A percentile compares a stretch with the other conserved stretches of the same genome.
Conservation (phyloP, 2,329 filamentous ascomycete species). For the Pyricularia pennisetigena region DNA sequence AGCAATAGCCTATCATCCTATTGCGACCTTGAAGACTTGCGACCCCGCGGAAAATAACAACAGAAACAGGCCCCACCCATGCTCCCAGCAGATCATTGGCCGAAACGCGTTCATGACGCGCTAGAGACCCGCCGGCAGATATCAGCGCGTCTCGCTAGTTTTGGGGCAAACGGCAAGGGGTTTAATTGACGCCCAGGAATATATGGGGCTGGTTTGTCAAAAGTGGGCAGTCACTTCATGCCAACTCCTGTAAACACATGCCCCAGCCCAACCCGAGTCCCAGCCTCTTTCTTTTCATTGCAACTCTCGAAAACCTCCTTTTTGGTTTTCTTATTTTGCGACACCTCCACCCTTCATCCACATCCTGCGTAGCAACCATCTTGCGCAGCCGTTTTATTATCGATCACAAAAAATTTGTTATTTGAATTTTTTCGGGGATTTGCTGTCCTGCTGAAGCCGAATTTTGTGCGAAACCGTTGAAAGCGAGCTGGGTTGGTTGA, state of each 20-base stretch:
- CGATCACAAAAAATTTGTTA: not conserved
- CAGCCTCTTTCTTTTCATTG: constrained; percentile 12
- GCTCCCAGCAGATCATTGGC: not conserved
- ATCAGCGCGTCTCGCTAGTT: not conserved
- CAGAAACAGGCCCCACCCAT: not conserved
- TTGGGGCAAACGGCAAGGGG: not conserved
- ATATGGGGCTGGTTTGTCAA: not conserved
- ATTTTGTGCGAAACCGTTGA: not conserved
- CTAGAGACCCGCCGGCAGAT: not conserved
- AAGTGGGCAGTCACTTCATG: not conserved
- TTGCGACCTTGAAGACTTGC: not conserved
- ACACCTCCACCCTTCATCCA: constrained; percentile 5
- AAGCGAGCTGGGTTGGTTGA: not conserved
- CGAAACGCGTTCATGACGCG: not conserved
- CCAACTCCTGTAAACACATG: not conserved
- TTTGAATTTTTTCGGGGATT: not conserved
- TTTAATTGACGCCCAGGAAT: not conserved
- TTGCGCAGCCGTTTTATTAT: not conserved
- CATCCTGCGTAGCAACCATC: not conserved
- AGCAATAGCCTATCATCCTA: not conserved
- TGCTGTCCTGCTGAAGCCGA: not conserved
- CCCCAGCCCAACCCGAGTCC: constrained; percentile 10
- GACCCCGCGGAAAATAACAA: not conserved
- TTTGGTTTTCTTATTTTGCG: constrained; percentile 6
- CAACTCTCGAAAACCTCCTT: not conserved